Evolutionary conservation across 768 basidiomycete genomes (phyloP).

Genomic region (Cytidiella melzeri): DNA sequence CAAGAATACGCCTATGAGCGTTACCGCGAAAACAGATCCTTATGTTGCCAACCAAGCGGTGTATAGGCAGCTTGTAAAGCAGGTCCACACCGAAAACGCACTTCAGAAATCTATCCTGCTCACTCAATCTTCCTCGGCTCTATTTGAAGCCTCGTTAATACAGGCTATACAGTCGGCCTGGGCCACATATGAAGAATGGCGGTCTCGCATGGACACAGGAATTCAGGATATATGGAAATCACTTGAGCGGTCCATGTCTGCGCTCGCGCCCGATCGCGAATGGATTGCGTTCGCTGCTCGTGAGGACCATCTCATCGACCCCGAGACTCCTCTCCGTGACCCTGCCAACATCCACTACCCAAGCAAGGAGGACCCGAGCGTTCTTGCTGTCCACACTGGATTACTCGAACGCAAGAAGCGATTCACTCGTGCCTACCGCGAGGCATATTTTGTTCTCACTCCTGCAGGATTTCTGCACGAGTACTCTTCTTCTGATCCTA

Average conservation of each 20-base stretch:
- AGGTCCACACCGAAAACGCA: slow-evolving; percentile 96
- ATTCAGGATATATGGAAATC: slow-evolving; percentile 71
- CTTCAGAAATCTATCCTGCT: slow-evolving; percentile 97
- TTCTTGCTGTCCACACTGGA: slow-evolving; percentile 82
- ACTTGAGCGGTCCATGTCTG: slow-evolving; percentile 69
- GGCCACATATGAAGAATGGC: slow-evolving; percentile 96
- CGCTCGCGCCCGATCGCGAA: slow-evolving; percentile 81
- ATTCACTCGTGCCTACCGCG: slow-evolving; percentile 80
- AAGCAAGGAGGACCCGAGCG: slow-evolving; percentile 82
- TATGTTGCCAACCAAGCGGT: slow-evolving; percentile 74
- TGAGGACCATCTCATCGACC: slow-evolving; percentile 91
- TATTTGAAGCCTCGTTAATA: slow-evolving; percentile 96
- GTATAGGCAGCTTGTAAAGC: slow-evolving; percentile 75
- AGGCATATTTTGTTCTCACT: slow-evolving; percentile 89
- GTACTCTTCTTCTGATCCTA: slow-evolving; percentile 73
- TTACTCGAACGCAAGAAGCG: slow-evolving; percentile 93
- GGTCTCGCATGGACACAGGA: slow-evolving; percentile 66
- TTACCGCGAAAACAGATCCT: slow-evolving; percentile 78
- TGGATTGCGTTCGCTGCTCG: slow-evolving; percentile 96
- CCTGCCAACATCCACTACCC: slow-evolving; percentile 78
- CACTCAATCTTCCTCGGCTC: slow-evolving; percentile 95
- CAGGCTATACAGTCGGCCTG: slow-evolving; percentile 94
- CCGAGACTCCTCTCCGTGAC: slow-evolving; percentile 89
- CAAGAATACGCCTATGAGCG: slow-evolving; percentile 90
- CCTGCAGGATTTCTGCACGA: slow-evolving; percentile 96